Evolutionary conservation across 2,329 filamentous ascomycete species (phyloP), one percentile per base, ranked within the genome.

Genomic region (Elsinoe arachidis): DNA sequence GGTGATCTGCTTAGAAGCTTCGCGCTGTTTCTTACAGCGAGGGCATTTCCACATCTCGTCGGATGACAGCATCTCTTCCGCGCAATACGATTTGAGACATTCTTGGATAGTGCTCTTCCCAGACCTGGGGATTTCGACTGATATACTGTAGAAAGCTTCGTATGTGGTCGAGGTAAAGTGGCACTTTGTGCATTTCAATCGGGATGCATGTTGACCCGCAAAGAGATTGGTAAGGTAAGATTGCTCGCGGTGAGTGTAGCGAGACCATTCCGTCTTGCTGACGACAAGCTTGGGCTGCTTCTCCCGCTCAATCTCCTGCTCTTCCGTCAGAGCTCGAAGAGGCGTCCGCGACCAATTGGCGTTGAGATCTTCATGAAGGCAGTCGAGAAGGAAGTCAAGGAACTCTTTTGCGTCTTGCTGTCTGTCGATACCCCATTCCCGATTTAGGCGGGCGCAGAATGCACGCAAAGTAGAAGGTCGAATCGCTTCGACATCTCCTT

Each of bases 391-490:
- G 67, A 95, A 96, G 46, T 84, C 83, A 63, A 92, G 84, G 63
- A 95, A 95, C 66, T 97, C 93, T 62, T 91, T 87, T 1, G 90
- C 87, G 67, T 99, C 93, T 72, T 97, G 93, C 68, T 97, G 92
- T 52, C 83, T 76, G 21, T 78, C 77, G 39, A 88, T 85, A 12
- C 85, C 88, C 74, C 90, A 93, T 63, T 82, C 78, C 5, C 80
- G 77, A 58, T 82, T 82, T 62, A 85, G 72, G 15, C 82, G 78
- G 3, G 80, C 81, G 64, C 86, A 85, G 60, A 90, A 83, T 56
- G 82, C 74, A 26, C 76, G 70, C 47, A 79, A 73, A 1, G 74
- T 77, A 37, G 68, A 73, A 2, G 76, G 76, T 10, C 74, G 73
- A 57, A 76, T 70, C 14, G 70, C 69, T 41, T 67, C 65, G 23